phyloP scores from a whole-genome alignment of 208 protist species.

The Endotrypanum monterogeii region DNA sequence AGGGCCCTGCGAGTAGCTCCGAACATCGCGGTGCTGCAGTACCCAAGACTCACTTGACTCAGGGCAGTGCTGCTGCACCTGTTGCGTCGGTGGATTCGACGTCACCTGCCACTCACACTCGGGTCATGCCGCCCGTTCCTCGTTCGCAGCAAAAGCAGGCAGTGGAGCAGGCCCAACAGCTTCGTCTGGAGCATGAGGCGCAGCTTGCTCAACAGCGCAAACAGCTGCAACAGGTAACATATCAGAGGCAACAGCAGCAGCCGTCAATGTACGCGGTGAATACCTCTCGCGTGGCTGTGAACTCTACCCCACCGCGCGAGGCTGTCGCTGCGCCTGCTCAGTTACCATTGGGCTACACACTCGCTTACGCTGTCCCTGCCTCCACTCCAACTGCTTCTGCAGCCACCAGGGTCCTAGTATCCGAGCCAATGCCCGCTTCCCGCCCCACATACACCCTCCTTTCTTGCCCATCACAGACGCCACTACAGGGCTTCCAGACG shows the following conservation, averaged over 20 bases:
- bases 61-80: not conserved
- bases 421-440: not conserved
- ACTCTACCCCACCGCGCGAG: conserved; percentile 10
- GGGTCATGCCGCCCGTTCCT: conserved; percentile 29
- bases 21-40: not conserved
- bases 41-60: not conserved
- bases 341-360: conserved; percentile 15
- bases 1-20: not conserved
- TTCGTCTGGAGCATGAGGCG: conserved; percentile 4
- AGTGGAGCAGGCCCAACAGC: not conserved
- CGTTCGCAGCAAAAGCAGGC: conserved; percentile 20
- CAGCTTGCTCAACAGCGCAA: not conserved
- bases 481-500: conserved; percentile 6
- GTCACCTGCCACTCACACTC: conserved; percentile 2
- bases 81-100: not conserved
- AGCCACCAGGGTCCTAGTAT: conserved; percentile 11
- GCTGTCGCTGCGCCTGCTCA: not conserved
- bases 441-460: conserved; percentile 11
- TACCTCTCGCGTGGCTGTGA: not conserved
- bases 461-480: conserved; percentile 6
- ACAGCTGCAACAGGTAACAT: not conserved
- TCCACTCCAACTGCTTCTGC: not conserved
- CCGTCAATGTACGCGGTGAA: conserved; percentile 15
- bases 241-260: conserved; percentile 19
- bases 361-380: conserved; percentile 21